These are phyloP conservation scores for Stromatinia cepivora DNA, from an alignment of 2,329 filamentous ascomycete genomes.

Conservation along the genomic window DNA sequence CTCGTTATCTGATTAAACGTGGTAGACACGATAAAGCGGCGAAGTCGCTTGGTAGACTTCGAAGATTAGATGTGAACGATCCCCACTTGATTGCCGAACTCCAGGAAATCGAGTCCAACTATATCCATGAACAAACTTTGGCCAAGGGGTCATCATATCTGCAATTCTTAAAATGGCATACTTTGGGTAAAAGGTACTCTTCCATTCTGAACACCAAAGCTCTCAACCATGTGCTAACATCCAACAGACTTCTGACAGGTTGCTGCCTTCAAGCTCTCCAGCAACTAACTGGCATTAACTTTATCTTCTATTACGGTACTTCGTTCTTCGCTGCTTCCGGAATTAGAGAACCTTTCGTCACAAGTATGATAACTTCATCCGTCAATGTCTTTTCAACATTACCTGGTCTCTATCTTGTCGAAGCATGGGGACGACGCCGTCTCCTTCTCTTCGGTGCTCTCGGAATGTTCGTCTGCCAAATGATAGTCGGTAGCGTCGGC, in stretches of 20 bases:
- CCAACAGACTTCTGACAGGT: conserved; percentile 9
- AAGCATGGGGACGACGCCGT: conserved; percentile 75
- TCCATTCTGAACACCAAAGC: no score
- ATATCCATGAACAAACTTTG: conserved; percentile 10
- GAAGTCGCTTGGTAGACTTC: conserved; percentile 69
- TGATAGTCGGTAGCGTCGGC: conserved; percentile 71
- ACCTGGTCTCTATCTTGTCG: conserved; percentile 78
- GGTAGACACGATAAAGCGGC: conserved; percentile 45
- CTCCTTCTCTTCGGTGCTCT: conserved; percentile 76
- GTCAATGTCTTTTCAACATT: conserved; percentile 86
- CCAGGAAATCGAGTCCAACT: conserved; percentile 17
- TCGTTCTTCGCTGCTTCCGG: conserved; percentile 82
- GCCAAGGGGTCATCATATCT: conserved; percentile 15
- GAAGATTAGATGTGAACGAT: conserved; percentile 53
- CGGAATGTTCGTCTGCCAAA: conserved; percentile 84
- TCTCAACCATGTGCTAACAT: background rate
- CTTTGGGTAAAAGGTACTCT: conserved; percentile 15
- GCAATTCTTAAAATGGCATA: conserved; percentile 21
- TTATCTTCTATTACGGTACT: conserved; percentile 88
- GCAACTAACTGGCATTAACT: conserved; percentile 76
- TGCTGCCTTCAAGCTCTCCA: conserved; percentile 19
- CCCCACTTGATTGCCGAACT: conserved; percentile 5
- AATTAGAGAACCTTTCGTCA: conserved; percentile 67
- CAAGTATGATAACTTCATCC: conserved; percentile 71
- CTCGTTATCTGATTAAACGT: conserved; percentile 42